A percentile compares a stretch with the other conserved stretches of the same genome.
Evolutionary conservation across 768 basidiomycete species (phyloP).

Genomic region (Collybia sordida): DNA sequence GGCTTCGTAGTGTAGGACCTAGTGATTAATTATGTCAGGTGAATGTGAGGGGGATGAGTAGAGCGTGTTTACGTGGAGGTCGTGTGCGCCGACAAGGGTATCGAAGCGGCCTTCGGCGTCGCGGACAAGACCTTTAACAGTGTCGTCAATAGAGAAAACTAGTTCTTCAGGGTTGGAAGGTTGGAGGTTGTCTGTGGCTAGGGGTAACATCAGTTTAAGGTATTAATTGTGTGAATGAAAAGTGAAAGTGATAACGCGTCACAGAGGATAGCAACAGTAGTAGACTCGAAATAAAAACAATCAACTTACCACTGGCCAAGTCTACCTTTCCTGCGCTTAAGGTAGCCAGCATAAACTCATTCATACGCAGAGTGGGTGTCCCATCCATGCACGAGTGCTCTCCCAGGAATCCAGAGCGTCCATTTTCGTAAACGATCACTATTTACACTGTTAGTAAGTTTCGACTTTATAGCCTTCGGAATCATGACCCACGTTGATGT

Average conservation of each 20-base stretch:
- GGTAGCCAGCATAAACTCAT: constrained; percentile 87
- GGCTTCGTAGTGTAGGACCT: constrained; percentile 82
- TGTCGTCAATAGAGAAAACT: constrained; percentile 61
- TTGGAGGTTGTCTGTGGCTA: constrained; percentile 22
- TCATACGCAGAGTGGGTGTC: constrained; percentile 91
- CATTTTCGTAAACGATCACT: constrained; percentile 96
- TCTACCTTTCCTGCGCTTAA: constrained; percentile 74
- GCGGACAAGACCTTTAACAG: constrained; percentile 50
- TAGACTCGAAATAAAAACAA: background rate
- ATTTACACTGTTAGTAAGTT: constrained; percentile 8
- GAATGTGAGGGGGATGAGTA: background rate
- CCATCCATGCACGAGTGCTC: constrained; percentile 93
- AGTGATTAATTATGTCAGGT: no score
- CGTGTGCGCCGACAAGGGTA: constrained; percentile 72
- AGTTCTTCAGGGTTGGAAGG: constrained; percentile 69
- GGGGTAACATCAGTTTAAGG: no score
- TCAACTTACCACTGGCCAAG: constrained; percentile 38
- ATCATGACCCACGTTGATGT: constrained; percentile 73
- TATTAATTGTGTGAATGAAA: no score
- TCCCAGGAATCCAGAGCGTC: constrained; percentile 90
- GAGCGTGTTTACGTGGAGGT: constrained; percentile 67
- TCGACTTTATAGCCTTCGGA: background rate
- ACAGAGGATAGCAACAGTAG: background rate
- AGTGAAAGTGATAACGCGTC: no score
- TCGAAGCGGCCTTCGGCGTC: constrained; percentile 70